These are phyloP conservation scores for Phytophthora pisi DNA, from an alignment of 352 stramenopile genomes.

Conservation along the genomic window DNA sequence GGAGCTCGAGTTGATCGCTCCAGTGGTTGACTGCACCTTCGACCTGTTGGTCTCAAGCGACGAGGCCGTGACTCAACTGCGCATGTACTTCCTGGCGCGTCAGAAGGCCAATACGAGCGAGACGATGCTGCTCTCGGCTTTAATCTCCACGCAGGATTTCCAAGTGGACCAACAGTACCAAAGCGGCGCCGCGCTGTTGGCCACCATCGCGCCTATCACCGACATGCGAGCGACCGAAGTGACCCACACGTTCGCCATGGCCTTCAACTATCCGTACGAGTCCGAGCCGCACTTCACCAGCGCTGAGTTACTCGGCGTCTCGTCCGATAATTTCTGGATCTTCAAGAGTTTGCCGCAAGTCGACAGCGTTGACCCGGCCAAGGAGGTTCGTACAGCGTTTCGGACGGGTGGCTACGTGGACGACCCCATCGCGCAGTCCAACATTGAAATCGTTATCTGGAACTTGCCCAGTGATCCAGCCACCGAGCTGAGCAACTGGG, in stretches of 20 bases:
- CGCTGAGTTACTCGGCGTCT: slow-evolving; percentile 11
- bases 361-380: slow-evolving; percentile 15
- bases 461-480: slow-evolving; percentile 23
- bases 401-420: slow-evolving; percentile 42
- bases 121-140: slow-evolving; percentile 27
- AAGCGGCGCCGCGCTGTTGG: slow-evolving; percentile 21
- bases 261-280: slow-evolving; percentile 35
- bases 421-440: slow-evolving; percentile 40
- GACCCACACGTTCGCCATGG: slow-evolving; percentile 27
- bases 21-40: slow-evolving; percentile 32
- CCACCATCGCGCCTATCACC: slow-evolving; percentile 27
- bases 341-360: slow-evolving; percentile 19
- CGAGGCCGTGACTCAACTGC: slow-evolving; percentile 18
- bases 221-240: slow-evolving; percentile 27
- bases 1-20: slow-evolving; percentile 27
- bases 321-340: slow-evolving; percentile 22
- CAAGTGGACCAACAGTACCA: slow-evolving; percentile 23
- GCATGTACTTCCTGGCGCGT: slow-evolving; percentile 37
- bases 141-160: slow-evolving; percentile 34
- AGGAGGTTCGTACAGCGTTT: slow-evolving; percentile 32
- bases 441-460: slow-evolving; percentile 42
- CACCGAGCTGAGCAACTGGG: slow-evolving; percentile 23
- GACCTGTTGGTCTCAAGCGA: slow-evolving; percentile 18
- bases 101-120: slow-evolving; percentile 11
- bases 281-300: slow-evolving; percentile 16